Base-by-base conservation (phyloP, 352 stramenopile species). In the Phytophthora quininea region DNA sequence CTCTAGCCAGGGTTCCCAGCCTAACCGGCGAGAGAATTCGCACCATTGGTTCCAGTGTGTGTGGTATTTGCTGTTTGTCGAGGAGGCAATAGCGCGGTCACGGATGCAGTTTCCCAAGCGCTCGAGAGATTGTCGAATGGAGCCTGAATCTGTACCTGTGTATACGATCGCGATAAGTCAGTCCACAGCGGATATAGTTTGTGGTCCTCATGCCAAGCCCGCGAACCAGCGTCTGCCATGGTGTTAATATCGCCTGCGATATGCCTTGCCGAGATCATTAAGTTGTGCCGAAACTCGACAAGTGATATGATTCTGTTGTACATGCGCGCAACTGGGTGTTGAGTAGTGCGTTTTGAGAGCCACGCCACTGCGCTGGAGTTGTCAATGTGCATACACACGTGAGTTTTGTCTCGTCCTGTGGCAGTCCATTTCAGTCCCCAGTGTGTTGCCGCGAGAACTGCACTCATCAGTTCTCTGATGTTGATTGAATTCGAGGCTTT, bases 101-200 rank as follows among this genome's bases (percentile, higher is more conserved):
- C 58, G n/a, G 43, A 67, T 12, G 27, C 40, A 2, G 10, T 62
- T 29, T 48, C 64, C 57, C 58, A 63, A 30, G 54, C 2, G 15
- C 2, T 43, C 33, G 10, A 69, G 49, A 62, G 54, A 69, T 65
- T 15, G 37, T 65, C 8, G 66, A 50, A 62, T 14, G 6, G 42
- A 42, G 66, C 48, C 8, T 12, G 11, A 31, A 62, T 31, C 1
- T 7, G 8, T 8, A 69, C 31, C 59, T 73, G 66, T 19, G 40
- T 52, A 48, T 54, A 73, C 3, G 31, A 49, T 53, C 19, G 0
- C 0, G 65, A 69, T 27, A 68, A 59, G 52, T 60, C 59, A 72
- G 57, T 55, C 64, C 37, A 72, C 33, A 29, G 7, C 10, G 40
- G 9, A 15, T 47, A 47, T 24, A 47, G 19, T 7, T 47, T 7